These are phyloP conservation scores for Sphagnum magellanicum DNA, from an alignment of 228 moss, liverwort and hornwort species.

Conservation along the genomic window DNA sequence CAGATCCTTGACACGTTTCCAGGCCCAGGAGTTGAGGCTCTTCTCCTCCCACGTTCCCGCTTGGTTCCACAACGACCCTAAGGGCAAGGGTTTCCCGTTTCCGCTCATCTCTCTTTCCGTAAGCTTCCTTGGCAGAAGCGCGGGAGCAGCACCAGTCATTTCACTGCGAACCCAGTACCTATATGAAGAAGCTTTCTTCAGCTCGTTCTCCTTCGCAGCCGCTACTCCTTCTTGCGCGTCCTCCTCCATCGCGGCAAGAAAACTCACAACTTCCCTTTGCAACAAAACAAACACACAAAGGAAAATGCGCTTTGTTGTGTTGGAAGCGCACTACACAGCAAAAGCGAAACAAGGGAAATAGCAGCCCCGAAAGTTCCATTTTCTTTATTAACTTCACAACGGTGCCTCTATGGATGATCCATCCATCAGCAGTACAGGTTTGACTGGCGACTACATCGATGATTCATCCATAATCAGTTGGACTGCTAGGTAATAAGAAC, in stretches of 20 bases:
- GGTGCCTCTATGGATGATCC: too few relatives aligned
- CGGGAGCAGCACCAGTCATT: slow-evolving; percentile 46
- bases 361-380: too few relatives aligned
- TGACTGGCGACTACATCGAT: too few relatives aligned
- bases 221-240: neutral
- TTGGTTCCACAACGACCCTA: slow-evolving; percentile 79
- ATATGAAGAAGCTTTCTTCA: slow-evolving; percentile 53
- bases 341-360: too few relatives aligned
- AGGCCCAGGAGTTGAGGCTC: slow-evolving; percentile 68
- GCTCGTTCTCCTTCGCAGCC: slow-evolving; percentile 19
- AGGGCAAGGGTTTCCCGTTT: slow-evolving; percentile 7
- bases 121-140: slow-evolving; percentile 50
- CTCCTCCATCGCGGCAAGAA: neutral
- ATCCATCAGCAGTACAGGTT: too few relatives aligned
- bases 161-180: slow-evolving; percentile 73
- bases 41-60: slow-evolving; percentile 97
- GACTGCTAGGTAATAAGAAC: too few relatives aligned
- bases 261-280: too few relatives aligned
- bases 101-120: slow-evolving; percentile 34
- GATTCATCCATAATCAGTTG: too few relatives aligned
- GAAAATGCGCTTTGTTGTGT: too few relatives aligned
- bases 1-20: slow-evolving; percentile 58
- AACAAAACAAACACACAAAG: too few relatives aligned
- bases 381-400: too few relatives aligned
- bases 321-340: too few relatives aligned